Percentiles rank a stretch among this genome's conserved stretches.
Conservation (phyloP, 2,329 filamentous ascomycete genomes). For the Penicillium psychrosexuale region DNA sequence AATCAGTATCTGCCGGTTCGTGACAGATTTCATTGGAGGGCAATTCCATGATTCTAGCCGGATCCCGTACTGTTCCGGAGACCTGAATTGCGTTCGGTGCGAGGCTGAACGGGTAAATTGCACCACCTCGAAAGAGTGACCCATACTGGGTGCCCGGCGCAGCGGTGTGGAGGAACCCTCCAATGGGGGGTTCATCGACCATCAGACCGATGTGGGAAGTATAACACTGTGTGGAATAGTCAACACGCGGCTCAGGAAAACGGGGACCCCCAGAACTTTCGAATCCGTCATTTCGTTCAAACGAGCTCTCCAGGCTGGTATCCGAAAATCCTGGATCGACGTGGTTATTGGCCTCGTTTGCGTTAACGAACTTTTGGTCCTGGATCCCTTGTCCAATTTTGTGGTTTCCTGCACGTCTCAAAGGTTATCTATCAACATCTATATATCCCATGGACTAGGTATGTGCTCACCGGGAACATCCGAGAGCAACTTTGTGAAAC, state of each 20-base stretch:
- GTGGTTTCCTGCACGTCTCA: background rate
- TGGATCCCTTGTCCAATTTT: background rate
- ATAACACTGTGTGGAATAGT: background rate
- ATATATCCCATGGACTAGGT: background rate
- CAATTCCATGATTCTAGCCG: constrained; percentile 8
- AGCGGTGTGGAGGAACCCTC: background rate
- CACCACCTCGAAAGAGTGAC: background rate
- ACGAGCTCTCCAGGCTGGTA: background rate
- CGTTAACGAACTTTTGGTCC: background rate
- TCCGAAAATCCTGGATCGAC: background rate
- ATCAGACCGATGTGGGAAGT: constrained; percentile 1
- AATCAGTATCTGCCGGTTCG: background rate
- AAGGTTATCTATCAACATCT: background rate
- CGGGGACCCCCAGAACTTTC: background rate
- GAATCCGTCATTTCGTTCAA: background rate
- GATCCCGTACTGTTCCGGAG: background rate
- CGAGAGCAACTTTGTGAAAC: background rate
- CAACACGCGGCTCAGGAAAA: background rate
- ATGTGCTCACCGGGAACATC: constrained; percentile 1
- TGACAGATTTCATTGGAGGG: background rate
- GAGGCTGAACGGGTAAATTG: background rate
- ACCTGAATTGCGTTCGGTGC: constrained; percentile 1
- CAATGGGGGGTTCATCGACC: background rate
- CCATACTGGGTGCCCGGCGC: background rate
- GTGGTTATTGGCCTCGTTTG: background rate